phyloP scores from a whole-genome alignment of 768 basidiomycete genomes.

The Cubamyces lactineus region DNA sequence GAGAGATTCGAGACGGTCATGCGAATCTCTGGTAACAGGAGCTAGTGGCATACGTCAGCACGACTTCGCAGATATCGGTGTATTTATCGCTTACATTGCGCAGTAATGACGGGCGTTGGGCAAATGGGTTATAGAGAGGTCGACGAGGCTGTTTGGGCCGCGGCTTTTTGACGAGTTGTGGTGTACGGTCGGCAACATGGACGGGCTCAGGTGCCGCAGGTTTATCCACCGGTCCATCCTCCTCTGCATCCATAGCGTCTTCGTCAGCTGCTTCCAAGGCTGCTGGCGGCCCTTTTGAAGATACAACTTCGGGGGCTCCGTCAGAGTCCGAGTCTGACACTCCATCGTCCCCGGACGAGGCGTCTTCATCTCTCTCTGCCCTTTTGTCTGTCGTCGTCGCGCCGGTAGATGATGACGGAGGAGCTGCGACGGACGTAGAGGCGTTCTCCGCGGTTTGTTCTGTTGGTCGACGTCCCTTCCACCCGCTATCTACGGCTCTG shows the following conservation, averaged over 20 bases:
- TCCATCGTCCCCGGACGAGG: neutral
- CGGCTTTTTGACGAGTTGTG: conserved; percentile 30
- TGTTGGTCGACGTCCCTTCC: conserved; percentile 9
- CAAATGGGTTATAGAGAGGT: conserved; percentile 65
- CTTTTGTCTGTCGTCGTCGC: neutral
- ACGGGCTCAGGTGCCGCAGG: neutral
- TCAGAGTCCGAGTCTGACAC: conserved; percentile 34
- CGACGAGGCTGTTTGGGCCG: conserved; percentile 48
- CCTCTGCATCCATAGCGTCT: neutral
- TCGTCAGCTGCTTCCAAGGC: neutral
- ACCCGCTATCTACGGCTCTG: conserved; percentile 10
- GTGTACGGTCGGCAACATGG: neutral
- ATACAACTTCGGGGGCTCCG: conserved; percentile 58
- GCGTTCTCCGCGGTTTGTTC: neutral
- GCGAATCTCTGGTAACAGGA: conserved; percentile 84
- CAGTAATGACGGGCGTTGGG: conserved; percentile 68
- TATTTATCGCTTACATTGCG: conserved; percentile 64
- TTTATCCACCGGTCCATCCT: neutral
- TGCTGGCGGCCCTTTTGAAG: conserved; percentile 49
- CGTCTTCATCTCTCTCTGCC: neutral
- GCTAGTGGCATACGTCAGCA: conserved; percentile 41
- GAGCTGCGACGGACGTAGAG: neutral
- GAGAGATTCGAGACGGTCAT: conserved; percentile 90
- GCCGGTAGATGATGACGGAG: neutral
- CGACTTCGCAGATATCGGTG: neutral